These are phyloP conservation scores for Rutstroemia sp. DNA, from an alignment of 2,329 filamentous ascomycete species.

Conservation along the genomic window DNA sequence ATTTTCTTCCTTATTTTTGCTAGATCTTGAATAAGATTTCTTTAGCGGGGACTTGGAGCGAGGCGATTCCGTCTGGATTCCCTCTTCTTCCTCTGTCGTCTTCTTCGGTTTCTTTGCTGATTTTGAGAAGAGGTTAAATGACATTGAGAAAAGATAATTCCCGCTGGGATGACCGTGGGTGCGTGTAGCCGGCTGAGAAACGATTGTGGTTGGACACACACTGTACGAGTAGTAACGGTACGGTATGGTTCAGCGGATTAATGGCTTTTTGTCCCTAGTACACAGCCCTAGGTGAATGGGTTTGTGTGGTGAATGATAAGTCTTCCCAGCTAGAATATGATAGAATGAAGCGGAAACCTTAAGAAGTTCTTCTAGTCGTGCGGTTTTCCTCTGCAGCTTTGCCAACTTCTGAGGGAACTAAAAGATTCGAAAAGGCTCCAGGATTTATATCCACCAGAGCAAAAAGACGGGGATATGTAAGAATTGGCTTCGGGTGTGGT, in stretches of 20 bases:
- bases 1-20: conserved; percentile 23
- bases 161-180: conserved; percentile 6
- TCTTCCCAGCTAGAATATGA: neutral
- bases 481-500: no score
- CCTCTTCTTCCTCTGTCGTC: conserved; percentile 23
- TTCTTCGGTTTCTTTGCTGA: conserved; percentile 30
- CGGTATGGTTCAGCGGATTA: neutral
- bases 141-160: conserved; percentile 10
- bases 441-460: no score
- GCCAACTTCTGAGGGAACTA: no score
- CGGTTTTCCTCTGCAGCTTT: neutral
- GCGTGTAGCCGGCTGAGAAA: conserved; percentile 7
- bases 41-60: conserved; percentile 27
- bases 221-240: neutral
- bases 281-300: neutral
- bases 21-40: conserved; percentile 25
- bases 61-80: conserved; percentile 16
- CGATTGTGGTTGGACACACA: conserved; percentile 7
- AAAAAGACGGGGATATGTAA: no score
- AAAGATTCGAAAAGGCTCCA: no score
- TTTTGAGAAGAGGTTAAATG: conserved; percentile 30
- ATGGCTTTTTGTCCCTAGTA: neutral
- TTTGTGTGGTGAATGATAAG: neutral
- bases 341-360: neutral
- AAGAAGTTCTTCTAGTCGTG: neutral